Conservation (phyloP, 202 grass and related monocot genomes). For the Saccharum hybrid region DNA sequence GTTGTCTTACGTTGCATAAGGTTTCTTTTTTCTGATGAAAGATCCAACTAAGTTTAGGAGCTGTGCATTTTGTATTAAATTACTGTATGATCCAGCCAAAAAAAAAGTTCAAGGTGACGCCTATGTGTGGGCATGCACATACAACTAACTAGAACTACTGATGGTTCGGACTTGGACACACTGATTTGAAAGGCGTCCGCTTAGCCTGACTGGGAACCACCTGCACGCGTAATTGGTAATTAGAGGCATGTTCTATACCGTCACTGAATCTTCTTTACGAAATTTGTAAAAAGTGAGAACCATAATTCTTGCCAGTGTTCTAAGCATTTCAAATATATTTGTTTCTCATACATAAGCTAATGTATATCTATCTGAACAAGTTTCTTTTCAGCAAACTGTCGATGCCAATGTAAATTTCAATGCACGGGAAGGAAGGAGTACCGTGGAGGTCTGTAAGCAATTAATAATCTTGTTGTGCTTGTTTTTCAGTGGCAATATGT, state of each 20-base stretch:
- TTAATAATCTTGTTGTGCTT: slow-evolving; percentile 13
- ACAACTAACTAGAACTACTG: slow-evolving; percentile 2
- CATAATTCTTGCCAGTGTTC: slow-evolving; percentile 3
- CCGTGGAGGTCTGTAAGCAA: slow-evolving; percentile 65
- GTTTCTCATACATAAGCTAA: slow-evolving; percentile 26
- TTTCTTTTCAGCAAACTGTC: slow-evolving; percentile 74
- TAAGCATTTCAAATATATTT: slow-evolving; percentile 20
- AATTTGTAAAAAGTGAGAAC: background rate
- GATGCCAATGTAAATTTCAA: slow-evolving; percentile 89
- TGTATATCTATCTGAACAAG: background rate
- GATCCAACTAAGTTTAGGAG: slow-evolving; percentile 11
- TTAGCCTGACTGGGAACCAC: background rate
- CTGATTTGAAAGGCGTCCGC: background rate
- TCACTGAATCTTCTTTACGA: background rate
- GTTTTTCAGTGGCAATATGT: slow-evolving; percentile 19
- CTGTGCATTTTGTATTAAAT: background rate
- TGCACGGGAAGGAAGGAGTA: slow-evolving; percentile 86
- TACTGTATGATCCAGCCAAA: background rate
- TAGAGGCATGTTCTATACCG: no score
- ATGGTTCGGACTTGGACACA: background rate
- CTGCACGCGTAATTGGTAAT: background rate
- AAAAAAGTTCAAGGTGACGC: background rate
- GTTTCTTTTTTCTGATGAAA: background rate
- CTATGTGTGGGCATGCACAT: background rate
- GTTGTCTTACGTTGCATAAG: slow-evolving; percentile 3